Percentiles rank a stretch among this genome's conserved stretches.
phyloP scores from a whole-genome alignment of 108 stramenopile genomes.

The Bacterosira constricta region DNA sequence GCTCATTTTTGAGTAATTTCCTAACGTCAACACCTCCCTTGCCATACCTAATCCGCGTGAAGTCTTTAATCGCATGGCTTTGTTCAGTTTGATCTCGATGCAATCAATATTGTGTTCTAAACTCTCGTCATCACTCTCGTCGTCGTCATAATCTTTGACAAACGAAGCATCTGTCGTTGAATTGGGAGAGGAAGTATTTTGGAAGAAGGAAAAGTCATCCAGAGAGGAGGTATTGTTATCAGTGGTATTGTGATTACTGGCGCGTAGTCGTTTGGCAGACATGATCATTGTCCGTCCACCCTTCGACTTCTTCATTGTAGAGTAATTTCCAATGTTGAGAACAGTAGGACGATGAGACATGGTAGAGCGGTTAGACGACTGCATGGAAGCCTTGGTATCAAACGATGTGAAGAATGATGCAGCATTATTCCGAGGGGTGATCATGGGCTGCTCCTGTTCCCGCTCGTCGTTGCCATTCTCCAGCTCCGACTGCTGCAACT shows the following conservation, averaged over 20 bases:
- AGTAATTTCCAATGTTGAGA: constrained; percentile 34
- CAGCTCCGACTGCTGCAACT: too few relatives aligned
- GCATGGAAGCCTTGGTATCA: constrained; percentile 28
- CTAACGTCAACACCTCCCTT: constrained; percentile 29
- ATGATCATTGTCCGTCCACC: constrained; percentile 19
- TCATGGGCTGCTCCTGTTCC: not conserved
- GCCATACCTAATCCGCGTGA: constrained; percentile 66
- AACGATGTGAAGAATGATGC: constrained; percentile 17
- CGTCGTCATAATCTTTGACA: constrained; percentile 21
- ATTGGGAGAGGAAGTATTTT: not conserved
- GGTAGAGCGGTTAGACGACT: not conserved
- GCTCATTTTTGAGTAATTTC: constrained; percentile 47
- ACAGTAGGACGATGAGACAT: constrained; percentile 50
- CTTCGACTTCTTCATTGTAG: constrained; percentile 24
- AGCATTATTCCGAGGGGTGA: not conserved
- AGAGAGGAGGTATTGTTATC: not conserved
- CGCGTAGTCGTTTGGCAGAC: constrained; percentile 42
- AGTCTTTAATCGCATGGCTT: constrained; percentile 59
- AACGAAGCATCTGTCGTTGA: not conserved
- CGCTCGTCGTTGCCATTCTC: not conserved
- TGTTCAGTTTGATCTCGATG: constrained; percentile 67
- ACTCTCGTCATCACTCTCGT: constrained; percentile 56
- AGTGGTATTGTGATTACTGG: not conserved
- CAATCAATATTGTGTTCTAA: too few relatives aligned
- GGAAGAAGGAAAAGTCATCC: constrained; percentile 1